phyloP scores from a whole-genome alignment of 2,329 filamentous ascomycete species.

The Colletotrichum euphorbiae region DNA sequence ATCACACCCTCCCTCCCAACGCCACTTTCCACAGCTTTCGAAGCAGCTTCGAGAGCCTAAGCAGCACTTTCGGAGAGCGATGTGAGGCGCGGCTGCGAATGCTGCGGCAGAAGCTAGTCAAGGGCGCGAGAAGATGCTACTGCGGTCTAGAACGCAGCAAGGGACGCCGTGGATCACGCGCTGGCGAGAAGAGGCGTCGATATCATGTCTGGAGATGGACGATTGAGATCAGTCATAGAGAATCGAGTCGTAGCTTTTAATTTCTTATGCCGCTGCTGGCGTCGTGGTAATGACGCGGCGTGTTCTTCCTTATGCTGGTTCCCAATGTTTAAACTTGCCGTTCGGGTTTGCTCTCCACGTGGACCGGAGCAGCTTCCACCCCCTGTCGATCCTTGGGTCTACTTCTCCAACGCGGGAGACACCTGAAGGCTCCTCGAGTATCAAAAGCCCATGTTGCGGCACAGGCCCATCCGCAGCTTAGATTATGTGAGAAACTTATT shows the following conservation, averaged over 20 bases:
- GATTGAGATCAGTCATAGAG: not conserved
- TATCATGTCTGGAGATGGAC: not conserved
- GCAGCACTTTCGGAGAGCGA: not conserved
- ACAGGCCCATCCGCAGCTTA: too few relatives aligned
- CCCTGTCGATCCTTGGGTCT: not conserved
- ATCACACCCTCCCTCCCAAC: not conserved
- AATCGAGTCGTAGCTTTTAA: not conserved
- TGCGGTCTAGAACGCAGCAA: not conserved
- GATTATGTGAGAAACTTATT: too few relatives aligned
- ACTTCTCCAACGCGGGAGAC: not conserved
- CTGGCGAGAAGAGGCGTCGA: not conserved
- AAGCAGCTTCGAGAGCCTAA: slow-evolving; percentile 2
- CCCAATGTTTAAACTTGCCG: not conserved
- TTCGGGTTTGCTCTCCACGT: too few relatives aligned
- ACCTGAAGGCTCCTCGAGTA: too few relatives aligned
- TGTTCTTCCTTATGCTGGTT: not conserved
- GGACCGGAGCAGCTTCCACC: not conserved
- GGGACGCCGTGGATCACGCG: not conserved
- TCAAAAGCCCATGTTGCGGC: too few relatives aligned
- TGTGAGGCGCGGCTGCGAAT: not conserved
- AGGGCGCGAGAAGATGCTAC: not conserved
- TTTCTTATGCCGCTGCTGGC: not conserved
- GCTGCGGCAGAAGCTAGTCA: not conserved
- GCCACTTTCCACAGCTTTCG: not conserved
- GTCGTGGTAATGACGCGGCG: slow-evolving; percentile 5